phyloP scores from a whole-genome alignment of 2,329 filamentous ascomycete genomes.

The Aureobasidium melanogenum region DNA sequence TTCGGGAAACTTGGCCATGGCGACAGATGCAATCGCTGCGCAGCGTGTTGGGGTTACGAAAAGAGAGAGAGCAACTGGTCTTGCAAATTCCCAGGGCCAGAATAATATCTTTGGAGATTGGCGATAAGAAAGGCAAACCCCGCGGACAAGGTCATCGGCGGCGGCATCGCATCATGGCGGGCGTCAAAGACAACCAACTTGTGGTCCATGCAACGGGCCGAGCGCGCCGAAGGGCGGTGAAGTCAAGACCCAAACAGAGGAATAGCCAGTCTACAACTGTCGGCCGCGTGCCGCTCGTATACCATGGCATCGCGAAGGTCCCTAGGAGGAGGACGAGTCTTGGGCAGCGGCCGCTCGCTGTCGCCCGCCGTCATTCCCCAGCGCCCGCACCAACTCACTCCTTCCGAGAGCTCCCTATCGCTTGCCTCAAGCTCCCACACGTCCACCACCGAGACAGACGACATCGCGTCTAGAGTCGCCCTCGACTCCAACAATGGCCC shows the following conservation, averaged over 20 bases:
- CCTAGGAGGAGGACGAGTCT: slow-evolving; percentile 81
- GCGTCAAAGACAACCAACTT: background rate
- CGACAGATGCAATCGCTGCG: slow-evolving; percentile 6
- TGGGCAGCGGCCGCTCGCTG: slow-evolving; percentile 78
- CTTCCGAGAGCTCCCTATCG: slow-evolving; percentile 66
- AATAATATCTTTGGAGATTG: background rate
- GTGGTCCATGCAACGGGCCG: slow-evolving; percentile 8
- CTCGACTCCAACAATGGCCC: slow-evolving; percentile 50
- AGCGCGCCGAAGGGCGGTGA: background rate
- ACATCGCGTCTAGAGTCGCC: slow-evolving; percentile 73
- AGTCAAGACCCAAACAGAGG: background rate
- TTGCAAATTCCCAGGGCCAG: background rate
- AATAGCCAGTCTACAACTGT: background rate
- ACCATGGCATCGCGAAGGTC: slow-evolving; percentile 70
- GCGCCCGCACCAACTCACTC: slow-evolving; percentile 46
- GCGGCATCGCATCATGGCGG: background rate
- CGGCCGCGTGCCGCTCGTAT: slow-evolving; percentile 4
- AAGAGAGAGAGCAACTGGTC: background rate
- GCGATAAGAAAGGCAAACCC: slow-evolving; percentile 6
- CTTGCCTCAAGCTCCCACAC: slow-evolving; percentile 58
- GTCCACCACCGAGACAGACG: slow-evolving; percentile 64
- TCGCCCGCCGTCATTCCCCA: slow-evolving; percentile 46
- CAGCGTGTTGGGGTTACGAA: background rate
- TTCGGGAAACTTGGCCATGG: slow-evolving; percentile 57
- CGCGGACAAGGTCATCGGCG: background rate